These are phyloP conservation scores for Artemisia tridentata DNA, from an alignment of 129 eudicot species.

Conservation along the genomic window DNA sequence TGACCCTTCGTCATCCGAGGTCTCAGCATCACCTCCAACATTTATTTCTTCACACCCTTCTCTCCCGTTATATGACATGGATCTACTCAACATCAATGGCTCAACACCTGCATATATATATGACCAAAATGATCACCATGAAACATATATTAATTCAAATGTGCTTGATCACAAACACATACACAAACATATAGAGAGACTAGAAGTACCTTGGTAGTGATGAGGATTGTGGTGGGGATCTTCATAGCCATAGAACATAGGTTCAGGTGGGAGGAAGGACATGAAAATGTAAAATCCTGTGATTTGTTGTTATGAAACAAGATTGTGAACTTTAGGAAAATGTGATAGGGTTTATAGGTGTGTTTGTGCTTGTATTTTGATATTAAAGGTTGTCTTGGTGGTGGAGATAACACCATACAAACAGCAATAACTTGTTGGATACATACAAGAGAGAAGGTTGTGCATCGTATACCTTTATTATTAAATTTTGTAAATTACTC, in stretches of 20 bases:
- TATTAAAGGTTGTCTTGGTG: constrained; percentile 33
- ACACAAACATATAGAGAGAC: not conserved
- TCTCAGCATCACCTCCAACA: constrained; percentile 44
- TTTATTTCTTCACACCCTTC: constrained; percentile 55
- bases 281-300: constrained; percentile 15
- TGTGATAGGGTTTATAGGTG: constrained; percentile 17
- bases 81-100: constrained; percentile 59
- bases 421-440: constrained; percentile 25
- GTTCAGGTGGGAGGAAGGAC: constrained; percentile 42
- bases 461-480: not conserved
- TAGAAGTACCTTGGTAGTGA: constrained; percentile 32
- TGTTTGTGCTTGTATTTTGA: constrained; percentile 11
- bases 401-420: constrained; percentile 19
- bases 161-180: not conserved
- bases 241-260: constrained; percentile 39
- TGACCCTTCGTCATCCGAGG: constrained; percentile 71
- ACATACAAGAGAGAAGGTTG: constrained; percentile 18
- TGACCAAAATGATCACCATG: not conserved
- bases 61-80: constrained; percentile 68
- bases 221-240: constrained; percentile 23
- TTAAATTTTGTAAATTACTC: no score
- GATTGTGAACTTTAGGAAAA: not conserved
- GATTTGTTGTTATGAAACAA: not conserved
- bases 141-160: not conserved
- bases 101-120: constrained; percentile 36